Evolutionary conservation across 176 grass and related monocot genomes (phyloP).

Genomic region (Saccharum spontaneum): DNA sequence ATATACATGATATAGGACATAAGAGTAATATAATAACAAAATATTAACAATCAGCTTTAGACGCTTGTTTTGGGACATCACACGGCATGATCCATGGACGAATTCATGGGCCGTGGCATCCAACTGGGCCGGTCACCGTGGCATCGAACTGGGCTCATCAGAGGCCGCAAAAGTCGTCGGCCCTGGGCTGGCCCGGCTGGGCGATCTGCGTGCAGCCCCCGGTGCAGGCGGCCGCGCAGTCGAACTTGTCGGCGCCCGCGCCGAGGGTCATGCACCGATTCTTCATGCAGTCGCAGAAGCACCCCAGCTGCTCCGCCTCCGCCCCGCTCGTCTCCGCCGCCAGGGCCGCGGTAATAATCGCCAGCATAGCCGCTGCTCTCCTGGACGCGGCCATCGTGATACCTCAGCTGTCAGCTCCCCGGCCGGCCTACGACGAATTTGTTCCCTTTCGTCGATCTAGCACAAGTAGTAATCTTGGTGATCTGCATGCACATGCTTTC

Average conservation of each 20-base stretch:
- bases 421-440: no score
- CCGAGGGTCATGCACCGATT: slow-evolving; percentile 40
- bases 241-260: neutral
- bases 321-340: neutral
- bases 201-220: slow-evolving; percentile 29
- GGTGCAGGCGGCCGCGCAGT: slow-evolving; percentile 32
- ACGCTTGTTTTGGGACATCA: neutral
- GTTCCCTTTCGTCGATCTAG: neutral
- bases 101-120: no score
- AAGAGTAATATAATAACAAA: no score
- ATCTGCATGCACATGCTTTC: neutral
- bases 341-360: neutral
- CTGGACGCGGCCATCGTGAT: neutral
- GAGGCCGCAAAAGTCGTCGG: slow-evolving; percentile 30
- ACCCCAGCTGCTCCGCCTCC: neutral
- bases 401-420: no score
- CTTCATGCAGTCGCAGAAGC: slow-evolving; percentile 48
- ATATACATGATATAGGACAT: neutral
- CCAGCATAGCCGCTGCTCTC: neutral
- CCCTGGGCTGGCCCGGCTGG: slow-evolving; percentile 26
- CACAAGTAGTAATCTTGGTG: neutral
- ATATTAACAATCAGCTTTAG: neutral
- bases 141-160: neutral
- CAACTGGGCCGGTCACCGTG: no score
- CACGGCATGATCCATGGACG: neutral